Evolutionary conservation across 2,329 filamentous ascomycete species (phyloP), one percentile per base, ranked within the genome.

Genomic region (Orbilia ellipsospora): DNA sequence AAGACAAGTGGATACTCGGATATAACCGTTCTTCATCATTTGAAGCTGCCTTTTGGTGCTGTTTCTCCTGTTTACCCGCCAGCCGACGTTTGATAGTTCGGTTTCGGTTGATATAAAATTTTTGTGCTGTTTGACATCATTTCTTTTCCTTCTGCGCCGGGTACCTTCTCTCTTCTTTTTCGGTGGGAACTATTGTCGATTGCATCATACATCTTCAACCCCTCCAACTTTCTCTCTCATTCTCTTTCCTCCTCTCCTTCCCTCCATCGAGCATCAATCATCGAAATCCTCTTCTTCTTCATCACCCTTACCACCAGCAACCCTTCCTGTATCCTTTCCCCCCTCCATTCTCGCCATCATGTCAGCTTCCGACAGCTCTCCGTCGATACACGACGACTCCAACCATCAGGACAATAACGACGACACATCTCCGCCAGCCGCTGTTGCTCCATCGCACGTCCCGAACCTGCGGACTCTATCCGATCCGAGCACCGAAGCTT

Each of bases 111-210:
- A 15, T 36, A 18, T 31, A 36, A 36, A 2, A 36, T 36, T 36
- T 36, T 36, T 36, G 31, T 72, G 52, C 61, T 60, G 68, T 68
- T 74, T 74, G 70, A 74, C 70, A 74, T 74, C 70, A 74, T 68
- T 45, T 44, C 31, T 10, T 36, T 36, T 36, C 31, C 31, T 36
- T 36, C 31, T 36, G 31, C 31, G 31, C 31, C 31, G 10, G 31
- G 5, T 36, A 36, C 31, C 10, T 7, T 6, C 8, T 36, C 31
- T 36, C 31, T 10, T 36, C 10, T 6, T 6, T 36, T 23, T n/a
- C n/a, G 4, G 23, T 23, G 23, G 23, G 23, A 23, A 4, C 23
- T 23, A 23, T 10, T 7, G 31, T 36, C 28, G 63, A 74, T 74
- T 74, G 70, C 70, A 74, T 74, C 70, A 68, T 68, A 61, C 52